Conservation (phyloP, 2,329 filamentous ascomycete genomes). For the Teratosphaeria epicoccoides region DNA sequence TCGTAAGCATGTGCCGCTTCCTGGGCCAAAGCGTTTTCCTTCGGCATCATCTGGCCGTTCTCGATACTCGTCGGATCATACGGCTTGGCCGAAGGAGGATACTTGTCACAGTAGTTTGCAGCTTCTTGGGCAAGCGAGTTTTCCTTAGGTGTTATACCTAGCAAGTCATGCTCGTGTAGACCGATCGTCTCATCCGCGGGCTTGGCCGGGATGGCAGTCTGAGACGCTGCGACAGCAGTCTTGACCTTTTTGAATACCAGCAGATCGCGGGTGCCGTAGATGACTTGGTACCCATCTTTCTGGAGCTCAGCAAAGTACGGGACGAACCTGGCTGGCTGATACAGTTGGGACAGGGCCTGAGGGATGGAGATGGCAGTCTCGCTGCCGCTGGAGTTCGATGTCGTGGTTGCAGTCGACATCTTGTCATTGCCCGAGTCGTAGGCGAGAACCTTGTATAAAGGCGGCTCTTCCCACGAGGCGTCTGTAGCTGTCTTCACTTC, state of each 20-base stretch:
- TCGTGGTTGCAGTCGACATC: conserved; percentile 51
- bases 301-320: conserved; percentile 51
- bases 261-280: conserved; percentile 52
- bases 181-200: not conserved
- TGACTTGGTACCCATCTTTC: conserved; percentile 54
- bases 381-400: conserved; percentile 39
- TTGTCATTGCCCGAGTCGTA: conserved; percentile 51
- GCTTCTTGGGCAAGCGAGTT: conserved; percentile 5
- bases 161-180: conserved; percentile 15
- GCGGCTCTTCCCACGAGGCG: conserved; percentile 23
- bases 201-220: conserved; percentile 12
- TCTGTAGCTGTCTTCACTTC: not conserved
- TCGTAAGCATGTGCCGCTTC: conserved; percentile 10
- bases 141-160: conserved; percentile 7
- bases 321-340: conserved; percentile 55
- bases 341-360: conserved; percentile 50
- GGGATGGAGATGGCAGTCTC: conserved; percentile 46
- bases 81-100: conserved; percentile 3
- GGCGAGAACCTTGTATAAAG: conserved; percentile 54
- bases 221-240: not conserved
- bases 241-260: conserved; percentile 56
- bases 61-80: conserved; percentile 9
- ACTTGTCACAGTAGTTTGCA: conserved; percentile 4
- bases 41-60: conserved; percentile 8
- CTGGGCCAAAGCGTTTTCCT: conserved; percentile 10